Percentiles rank a stretch among this genome's conserved stretches.
Conservation (phyloP, 2,329 filamentous ascomycete species). For the Arthrobotrys sinensis region DNA sequence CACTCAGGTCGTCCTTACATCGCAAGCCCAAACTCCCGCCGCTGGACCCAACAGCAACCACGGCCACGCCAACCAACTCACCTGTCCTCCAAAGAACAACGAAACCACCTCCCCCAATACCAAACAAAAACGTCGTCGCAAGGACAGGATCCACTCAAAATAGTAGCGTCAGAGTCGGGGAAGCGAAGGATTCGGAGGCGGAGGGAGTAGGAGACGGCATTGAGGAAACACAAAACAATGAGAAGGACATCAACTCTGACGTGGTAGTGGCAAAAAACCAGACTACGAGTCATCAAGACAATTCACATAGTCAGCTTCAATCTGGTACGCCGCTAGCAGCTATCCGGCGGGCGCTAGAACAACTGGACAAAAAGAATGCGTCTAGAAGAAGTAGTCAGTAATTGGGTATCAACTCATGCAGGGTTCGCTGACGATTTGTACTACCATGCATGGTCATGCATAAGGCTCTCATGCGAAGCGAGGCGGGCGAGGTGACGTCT, state of each 20-base stretch:
- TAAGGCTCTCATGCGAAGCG: no score
- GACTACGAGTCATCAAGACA: background rate
- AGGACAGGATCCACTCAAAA: constrained; percentile 5
- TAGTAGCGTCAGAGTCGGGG: background rate
- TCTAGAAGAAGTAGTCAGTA: background rate
- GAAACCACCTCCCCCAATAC: constrained; percentile 1
- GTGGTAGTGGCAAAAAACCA: background rate
- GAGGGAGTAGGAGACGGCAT: background rate
- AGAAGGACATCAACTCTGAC: background rate
- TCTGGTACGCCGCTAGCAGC: constrained; percentile 30
- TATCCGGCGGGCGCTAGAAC: constrained; percentile 32
- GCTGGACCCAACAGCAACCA: constrained; percentile 9
- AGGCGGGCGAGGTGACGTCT: no score
- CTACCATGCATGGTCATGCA: no score
- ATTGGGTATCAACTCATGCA: background rate
- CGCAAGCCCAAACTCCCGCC: constrained; percentile 24
- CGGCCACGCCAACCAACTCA: constrained; percentile 8
- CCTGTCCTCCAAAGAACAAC: constrained; percentile 3
- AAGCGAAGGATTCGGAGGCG: constrained; percentile 9
- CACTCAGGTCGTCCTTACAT: background rate
- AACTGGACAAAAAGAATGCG: constrained; percentile 17
- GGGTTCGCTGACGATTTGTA: no score
- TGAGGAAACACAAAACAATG: background rate
- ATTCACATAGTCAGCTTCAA: background rate
- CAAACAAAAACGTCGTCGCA: background rate